phyloP scores from a whole-genome alignment of 2,329 filamentous ascomycete species.

The Cladosporium sphaerospermum region DNA sequence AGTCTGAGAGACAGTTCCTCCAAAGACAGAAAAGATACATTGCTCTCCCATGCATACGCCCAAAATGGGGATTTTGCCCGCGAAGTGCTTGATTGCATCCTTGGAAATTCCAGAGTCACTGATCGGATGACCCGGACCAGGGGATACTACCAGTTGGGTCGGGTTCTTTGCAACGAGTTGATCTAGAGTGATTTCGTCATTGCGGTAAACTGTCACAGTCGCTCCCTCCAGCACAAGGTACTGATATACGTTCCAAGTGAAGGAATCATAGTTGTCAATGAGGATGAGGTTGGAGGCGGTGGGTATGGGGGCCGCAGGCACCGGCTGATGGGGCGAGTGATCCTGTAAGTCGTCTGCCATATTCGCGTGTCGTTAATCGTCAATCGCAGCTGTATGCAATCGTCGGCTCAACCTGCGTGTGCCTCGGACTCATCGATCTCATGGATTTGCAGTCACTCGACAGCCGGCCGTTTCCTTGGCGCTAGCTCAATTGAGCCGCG shows the following conservation, averaged over 20 bases:
- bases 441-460: slow-evolving; percentile 6
- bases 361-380: slow-evolving; percentile 1
- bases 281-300: slow-evolving; percentile 86
- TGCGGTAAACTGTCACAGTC: slow-evolving; percentile 75
- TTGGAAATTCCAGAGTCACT: slow-evolving; percentile 91
- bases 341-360: slow-evolving; percentile 52
- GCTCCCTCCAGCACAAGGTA: slow-evolving; percentile 96
- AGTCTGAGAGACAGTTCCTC: slow-evolving; percentile 83
- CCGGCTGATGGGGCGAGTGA: slow-evolving; percentile 80
- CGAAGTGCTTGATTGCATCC: slow-evolving; percentile 83
- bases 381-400: neutral
- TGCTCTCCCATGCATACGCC: slow-evolving; percentile 99
- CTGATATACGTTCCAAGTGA: slow-evolving; percentile 99
- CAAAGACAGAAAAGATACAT: slow-evolving; percentile 92
- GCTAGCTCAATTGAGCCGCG: neutral
- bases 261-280: slow-evolving; percentile 99
- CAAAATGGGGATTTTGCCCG: slow-evolving; percentile 88
- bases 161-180: slow-evolving; percentile 78
- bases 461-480: neutral
- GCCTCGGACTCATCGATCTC: neutral
- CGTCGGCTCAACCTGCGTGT: too few relatives aligned
- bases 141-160: slow-evolving; percentile 90
- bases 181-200: slow-evolving; percentile 82
- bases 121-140: slow-evolving; percentile 85
- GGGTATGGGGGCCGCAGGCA: slow-evolving; percentile 63